Percentiles rank a stretch among this genome's conserved stretches.
Conservation (phyloP, 805 yeast species). For the Limtongozyma cylindracea region DNA sequence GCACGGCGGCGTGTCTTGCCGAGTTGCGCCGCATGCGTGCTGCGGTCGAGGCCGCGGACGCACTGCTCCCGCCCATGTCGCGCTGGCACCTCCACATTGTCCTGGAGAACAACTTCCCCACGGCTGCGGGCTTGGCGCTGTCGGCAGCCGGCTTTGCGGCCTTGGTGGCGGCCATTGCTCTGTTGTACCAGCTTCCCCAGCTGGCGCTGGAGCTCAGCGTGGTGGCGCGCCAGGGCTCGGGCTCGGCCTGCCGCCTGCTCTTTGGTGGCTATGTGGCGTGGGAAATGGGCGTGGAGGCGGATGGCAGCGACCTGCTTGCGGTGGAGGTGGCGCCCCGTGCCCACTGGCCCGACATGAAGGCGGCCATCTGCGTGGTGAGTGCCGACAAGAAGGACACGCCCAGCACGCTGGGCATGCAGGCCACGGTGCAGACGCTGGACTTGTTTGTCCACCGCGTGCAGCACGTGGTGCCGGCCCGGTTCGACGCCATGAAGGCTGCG, state of each 20-base stretch:
- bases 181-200: conserved; percentile 66
- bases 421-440: conserved; percentile 74
- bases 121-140: conserved; percentile 96
- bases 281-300: conserved; percentile 68
- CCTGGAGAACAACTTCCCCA: conserved; percentile 91
- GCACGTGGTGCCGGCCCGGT: conserved; percentile 72
- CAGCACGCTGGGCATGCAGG: conserved; percentile 91
- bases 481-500: conserved; percentile 55
- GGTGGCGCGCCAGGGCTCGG: conserved; percentile 95
- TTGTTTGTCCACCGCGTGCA: conserved; percentile 59
- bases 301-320: conserved; percentile 89
- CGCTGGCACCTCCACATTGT: conserved; percentile 52
- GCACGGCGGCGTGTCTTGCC: conserved; percentile 48
- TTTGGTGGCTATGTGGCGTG: conserved; percentile 98
- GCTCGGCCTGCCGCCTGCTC: conserved; percentile 92
- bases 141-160: conserved; percentile 99
- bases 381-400: conserved; percentile 90
- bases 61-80: conserved; percentile 32
- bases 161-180: conserved; percentile 70
- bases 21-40: conserved; percentile 50
- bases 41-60: conserved; percentile 29
- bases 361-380: conserved; percentile 77
- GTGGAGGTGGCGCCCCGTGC: conserved; percentile 65
- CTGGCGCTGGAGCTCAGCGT: conserved; percentile 65
- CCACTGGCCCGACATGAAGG: conserved; percentile 85